Evolutionary conservation across 345 rosid species (phyloP).

Genomic region (Syzygium oleosum): DNA sequence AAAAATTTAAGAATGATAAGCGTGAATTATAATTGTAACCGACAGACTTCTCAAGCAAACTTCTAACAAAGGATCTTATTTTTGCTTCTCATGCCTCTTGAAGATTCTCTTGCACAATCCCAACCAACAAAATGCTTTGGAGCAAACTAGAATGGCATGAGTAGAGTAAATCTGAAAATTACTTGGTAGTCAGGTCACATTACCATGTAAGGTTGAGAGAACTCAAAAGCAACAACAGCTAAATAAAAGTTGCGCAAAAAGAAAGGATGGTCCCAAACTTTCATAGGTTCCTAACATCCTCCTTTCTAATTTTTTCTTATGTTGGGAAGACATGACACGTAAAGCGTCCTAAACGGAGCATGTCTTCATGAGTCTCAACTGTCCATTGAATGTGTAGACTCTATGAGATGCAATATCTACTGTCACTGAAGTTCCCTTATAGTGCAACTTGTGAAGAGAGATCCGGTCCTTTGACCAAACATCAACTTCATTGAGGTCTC

Average conservation of each 20-base stretch:
- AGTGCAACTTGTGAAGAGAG: slow-evolving; percentile 33
- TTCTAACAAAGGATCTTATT: neutral
- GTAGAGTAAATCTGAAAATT: neutral
- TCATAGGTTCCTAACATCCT: neutral
- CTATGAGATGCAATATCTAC: slow-evolving; percentile 29
- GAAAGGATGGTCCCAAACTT: neutral
- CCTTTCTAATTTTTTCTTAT: too few species aligned
- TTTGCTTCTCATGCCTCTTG: neutral
- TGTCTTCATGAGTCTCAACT: slow-evolving; percentile 35
- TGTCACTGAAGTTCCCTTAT: slow-evolving; percentile 33
- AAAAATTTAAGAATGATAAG: neutral
- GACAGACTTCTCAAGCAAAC: neutral
- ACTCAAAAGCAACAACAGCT: neutral
- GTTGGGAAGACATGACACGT: neutral
- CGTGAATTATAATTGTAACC: neutral
- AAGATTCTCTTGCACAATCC: neutral
- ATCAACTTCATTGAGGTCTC: slow-evolving; percentile 60
- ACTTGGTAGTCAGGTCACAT: neutral
- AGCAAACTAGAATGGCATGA: neutral
- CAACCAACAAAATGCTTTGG: neutral
- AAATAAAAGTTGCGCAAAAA: neutral
- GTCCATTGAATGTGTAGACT: slow-evolving; percentile 41
- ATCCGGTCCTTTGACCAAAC: slow-evolving; percentile 33
- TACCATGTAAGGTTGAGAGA: neutral
- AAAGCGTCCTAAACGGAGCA: neutral